Percentiles rank a stretch among this genome's conserved stretches.
Conservation (phyloP, 805 yeast species). For the Wickerhamia fluorescens region DNA sequence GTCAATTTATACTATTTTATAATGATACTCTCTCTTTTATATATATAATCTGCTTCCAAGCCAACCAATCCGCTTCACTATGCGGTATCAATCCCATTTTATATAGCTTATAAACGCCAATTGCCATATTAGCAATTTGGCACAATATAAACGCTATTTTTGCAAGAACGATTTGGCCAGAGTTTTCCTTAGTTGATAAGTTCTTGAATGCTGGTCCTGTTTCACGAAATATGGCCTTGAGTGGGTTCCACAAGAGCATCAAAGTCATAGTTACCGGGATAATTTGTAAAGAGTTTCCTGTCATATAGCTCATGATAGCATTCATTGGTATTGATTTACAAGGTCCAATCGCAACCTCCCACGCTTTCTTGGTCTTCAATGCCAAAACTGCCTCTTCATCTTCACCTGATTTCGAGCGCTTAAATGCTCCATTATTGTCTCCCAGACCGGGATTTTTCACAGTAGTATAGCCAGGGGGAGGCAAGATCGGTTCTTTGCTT, state of each 20-base stretch:
- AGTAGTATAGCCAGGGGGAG: constrained; percentile 16
- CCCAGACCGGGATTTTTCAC: constrained; percentile 4
- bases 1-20: too few species aligned
- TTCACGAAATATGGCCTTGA: constrained; percentile 57
- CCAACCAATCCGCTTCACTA: constrained; percentile 82
- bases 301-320: constrained; percentile 82
- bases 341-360: constrained; percentile 81
- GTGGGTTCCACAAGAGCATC: constrained; percentile 73
- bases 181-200: constrained; percentile 33
- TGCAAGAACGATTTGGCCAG: constrained; percentile 28
- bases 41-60: constrained; percentile 54
- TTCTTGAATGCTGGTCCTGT: constrained; percentile 50
- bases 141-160: constrained; percentile 42
- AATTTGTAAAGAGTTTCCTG: constrained; percentile 83
- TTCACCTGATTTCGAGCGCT: too few species aligned
- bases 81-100: constrained; percentile 89
- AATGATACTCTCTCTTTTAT: constrained; percentile 3
- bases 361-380: constrained; percentile 57
- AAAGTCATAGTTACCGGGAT: constrained; percentile 87
- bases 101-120: constrained; percentile 81
- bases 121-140: constrained; percentile 50
- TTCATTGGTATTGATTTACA: constrained; percentile 87
- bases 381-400: too few species aligned
- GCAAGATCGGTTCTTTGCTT: constrained; percentile 4
- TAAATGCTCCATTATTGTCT: too few species aligned